Evolutionary conservation across 352 stramenopile genomes (phyloP), one percentile per base, ranked within the genome.

Genomic region (Globisporangium nagaii): DNA sequence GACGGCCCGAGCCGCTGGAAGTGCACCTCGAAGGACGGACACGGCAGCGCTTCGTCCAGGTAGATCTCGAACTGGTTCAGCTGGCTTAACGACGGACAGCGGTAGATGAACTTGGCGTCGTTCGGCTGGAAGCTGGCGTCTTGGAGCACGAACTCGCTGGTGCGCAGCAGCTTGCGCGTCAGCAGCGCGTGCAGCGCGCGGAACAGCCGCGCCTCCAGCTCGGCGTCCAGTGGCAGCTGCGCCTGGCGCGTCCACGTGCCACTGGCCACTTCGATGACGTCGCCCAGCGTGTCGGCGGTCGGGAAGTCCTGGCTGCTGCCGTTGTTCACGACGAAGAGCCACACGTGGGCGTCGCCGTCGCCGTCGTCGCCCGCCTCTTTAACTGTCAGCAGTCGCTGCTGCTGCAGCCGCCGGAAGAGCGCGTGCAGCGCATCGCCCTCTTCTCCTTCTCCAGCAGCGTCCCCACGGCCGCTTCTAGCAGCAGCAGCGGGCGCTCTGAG

Each of bases 21-120:
- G 22, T 79, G 67, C 51, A 88, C 31, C 24, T 80, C 62, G 20
- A 87, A 83, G 3, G 56, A 64, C 13, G 74, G 65, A 3, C 31
- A 60, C 0, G 78, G 66, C 40, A 75, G 58, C 6, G 65, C 63
- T 39, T 91, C 78, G 36, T 86, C 64, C 15, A 91, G 46, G 54
- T 84, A 88, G 4, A 86, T 66, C 28, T 88, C 75, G 41, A 86
- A 74, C 24, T 86, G 73, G 59, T 88, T 84, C 6, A 85, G 48
- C 24, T 57, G 58, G 15, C 66, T 70, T 4, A 84, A 64, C 31
- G 80, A 86, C 42, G 78, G 78, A 34, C 72, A 72, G 3, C 72
- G 68, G 53, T 78, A 89, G 43, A 86, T 63, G 44, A 91, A 88
- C 15, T 64, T 73, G 20, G 75, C 74, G 28, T 88, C 74, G 28